Percentiles rank a stretch among this genome's conserved stretches.
These are phyloP conservation scores for Colletotrichum echinochloae DNA, from an alignment of 2,329 filamentous ascomycete species.

Conservation along the genomic window DNA sequence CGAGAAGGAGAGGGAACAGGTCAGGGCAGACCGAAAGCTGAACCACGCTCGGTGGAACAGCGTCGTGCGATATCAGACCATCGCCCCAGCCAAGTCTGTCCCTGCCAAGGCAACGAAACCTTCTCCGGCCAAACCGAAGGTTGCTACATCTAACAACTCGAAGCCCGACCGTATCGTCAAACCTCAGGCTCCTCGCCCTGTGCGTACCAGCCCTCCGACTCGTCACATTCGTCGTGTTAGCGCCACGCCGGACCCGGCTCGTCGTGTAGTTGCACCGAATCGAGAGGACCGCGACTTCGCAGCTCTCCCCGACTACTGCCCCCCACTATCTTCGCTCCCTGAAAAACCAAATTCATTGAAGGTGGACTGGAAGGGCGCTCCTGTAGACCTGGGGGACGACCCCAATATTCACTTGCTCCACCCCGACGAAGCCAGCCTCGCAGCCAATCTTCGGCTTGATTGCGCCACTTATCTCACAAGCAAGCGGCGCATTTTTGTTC, in stretches of 20 bases:
- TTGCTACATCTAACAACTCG: constrained; percentile 42
- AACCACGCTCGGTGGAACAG: constrained; percentile 47
- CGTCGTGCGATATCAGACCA: constrained; percentile 50
- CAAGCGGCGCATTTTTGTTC: constrained; percentile 91
- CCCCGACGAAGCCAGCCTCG: constrained; percentile 80
- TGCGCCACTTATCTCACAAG: constrained; percentile 91
- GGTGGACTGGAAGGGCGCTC: constrained; percentile 87
- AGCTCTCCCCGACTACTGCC: constrained; percentile 78
- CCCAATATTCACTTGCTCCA: constrained; percentile 78
- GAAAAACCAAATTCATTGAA: constrained; percentile 78
- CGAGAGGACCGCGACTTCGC: constrained; percentile 87
- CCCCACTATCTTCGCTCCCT: constrained; percentile 74
- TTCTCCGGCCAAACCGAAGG: constrained; percentile 32
- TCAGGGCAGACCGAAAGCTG: constrained; percentile 61
- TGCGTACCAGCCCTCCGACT: constrained; percentile 47
- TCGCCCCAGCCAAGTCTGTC: constrained; percentile 57
- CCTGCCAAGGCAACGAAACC: constrained; percentile 42
- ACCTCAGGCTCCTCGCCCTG: constrained; percentile 51
- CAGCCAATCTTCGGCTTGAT: constrained; percentile 82
- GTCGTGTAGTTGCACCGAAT: constrained; percentile 70
- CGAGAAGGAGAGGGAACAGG: constrained; percentile 61
- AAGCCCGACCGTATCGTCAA: constrained; percentile 52
- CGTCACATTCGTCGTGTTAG: constrained; percentile 53
- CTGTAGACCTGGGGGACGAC: constrained; percentile 81
- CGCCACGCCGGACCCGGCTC: constrained; percentile 62